Evolutionary conservation across 2,329 filamentous ascomycete genomes (phyloP), one percentile per base, ranked within the genome.

Genomic region (Neopestalotiopsis sp.): DNA sequence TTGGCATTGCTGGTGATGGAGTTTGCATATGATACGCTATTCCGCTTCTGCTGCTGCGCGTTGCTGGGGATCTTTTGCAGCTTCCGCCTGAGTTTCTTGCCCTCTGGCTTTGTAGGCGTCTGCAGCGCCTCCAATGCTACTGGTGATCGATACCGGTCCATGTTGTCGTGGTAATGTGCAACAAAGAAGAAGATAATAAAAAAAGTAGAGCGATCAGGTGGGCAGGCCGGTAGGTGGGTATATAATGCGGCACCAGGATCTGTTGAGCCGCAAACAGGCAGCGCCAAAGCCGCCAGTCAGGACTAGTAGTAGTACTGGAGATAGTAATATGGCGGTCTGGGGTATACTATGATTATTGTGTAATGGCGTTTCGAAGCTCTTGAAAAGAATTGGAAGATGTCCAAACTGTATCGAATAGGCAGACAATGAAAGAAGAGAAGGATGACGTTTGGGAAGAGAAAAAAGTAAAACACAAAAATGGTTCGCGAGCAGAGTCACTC

Each of bases 81-180:
- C 69, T 76, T 79, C 66, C 74, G 72, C 69, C 77, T 73, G 66
- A 77, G 71, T 67, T 74, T 78, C 69, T 76, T 78, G 63, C 75
- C 72, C 24, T 78, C 75, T 12, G 74, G 70, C 67, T 75, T 77
- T 10, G 69, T 5, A 4, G 42, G 14, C 28, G 66, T 30, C 13
- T 64, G 66, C 14, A 24, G 57, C 57, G 34, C 34, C 5, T 38
- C 17, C 38, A 24, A 59, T 30, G 58, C 28, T 10, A 56, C 32
- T 4, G 57, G 57, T 58, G 65, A 56, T 67, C 56, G 61, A 61
- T 59, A 67, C 20, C 12, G 65, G 40, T 59, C 20, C 65, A 67
- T 67, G 24, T 34, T 62, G n/a, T 42, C 30, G 10, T 6, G n/a
- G 20, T 40, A 40, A 7, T 34, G 38, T 34, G 61, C 24, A 28